Percentiles rank a stretch among this genome's conserved stretches.
Conservation (phyloP, 768 basidiomycete species). For the Pisolithus marmoratus region DNA sequence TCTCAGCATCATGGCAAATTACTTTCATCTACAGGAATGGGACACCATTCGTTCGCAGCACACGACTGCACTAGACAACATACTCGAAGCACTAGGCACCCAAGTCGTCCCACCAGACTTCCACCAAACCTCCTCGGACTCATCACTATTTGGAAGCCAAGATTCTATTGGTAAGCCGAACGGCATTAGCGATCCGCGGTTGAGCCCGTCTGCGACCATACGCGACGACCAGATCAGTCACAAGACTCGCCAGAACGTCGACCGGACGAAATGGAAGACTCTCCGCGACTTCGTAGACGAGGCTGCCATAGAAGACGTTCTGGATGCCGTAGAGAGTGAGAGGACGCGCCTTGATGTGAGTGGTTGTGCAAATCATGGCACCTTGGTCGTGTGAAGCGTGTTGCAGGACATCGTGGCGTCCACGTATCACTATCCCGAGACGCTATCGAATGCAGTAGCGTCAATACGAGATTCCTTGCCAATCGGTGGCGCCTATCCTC, state of each 20-base stretch:
- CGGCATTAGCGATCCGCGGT: conserved; percentile 34
- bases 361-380: conserved; percentile 16
- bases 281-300: conserved; percentile 85
- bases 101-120: conserved; percentile 78
- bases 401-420: conserved; percentile 52
- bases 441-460: conserved; percentile 48
- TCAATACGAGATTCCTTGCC: conserved; percentile 53
- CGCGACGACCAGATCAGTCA: conserved; percentile 16
- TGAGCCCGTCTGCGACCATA: conserved; percentile 28
- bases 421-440: conserved; percentile 66
- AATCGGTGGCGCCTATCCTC: conserved; percentile 25
- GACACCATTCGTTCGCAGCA: conserved; percentile 57
- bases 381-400: background rate
- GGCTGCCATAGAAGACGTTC: conserved; percentile 67
- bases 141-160: conserved; percentile 79
- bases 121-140: conserved; percentile 57
- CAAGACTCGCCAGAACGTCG: conserved; percentile 23
- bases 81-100: conserved; percentile 66
- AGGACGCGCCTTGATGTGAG: conserved; percentile 59
- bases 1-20: background rate
- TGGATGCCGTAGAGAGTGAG: conserved; percentile 70
- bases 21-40: conserved; percentile 50
- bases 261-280: conserved; percentile 70
- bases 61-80: conserved; percentile 55
- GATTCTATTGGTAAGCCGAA: conserved; percentile 41